These are phyloP conservation scores for Penicillium cosmopolitanum DNA, from an alignment of 495 filamentous ascomycete genomes.

Conservation along the genomic window DNA sequence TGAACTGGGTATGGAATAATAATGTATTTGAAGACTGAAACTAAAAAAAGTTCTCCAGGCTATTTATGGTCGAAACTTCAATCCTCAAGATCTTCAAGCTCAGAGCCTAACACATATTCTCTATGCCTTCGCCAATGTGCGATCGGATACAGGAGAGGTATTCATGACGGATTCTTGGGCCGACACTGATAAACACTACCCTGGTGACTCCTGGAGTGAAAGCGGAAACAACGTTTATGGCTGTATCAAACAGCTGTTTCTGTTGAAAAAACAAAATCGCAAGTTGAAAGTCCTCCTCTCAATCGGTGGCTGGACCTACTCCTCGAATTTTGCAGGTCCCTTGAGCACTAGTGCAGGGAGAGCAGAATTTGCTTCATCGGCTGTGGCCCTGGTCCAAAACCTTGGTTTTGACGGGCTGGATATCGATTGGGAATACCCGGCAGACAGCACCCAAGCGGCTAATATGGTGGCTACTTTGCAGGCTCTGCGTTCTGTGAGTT, in stretches of 20 bases:
- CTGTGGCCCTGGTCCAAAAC: constrained; percentile 69
- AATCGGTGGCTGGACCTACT: constrained; percentile 79
- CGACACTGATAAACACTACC: constrained; percentile 76
- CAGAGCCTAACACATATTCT: constrained; percentile 84
- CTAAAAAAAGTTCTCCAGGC: constrained; percentile 46
- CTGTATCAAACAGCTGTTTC: constrained; percentile 82
- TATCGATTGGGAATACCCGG: constrained; percentile 64
- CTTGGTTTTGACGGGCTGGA: constrained; percentile 65
- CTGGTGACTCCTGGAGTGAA: constrained; percentile 75
- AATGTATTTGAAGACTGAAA: not conserved
- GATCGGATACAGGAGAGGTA: constrained; percentile 64
- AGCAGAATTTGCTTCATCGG: constrained; percentile 68
- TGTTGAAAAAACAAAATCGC: constrained; percentile 78
- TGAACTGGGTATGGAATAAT: constrained; percentile 64
- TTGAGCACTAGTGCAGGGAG: constrained; percentile 60
- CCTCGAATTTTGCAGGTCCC: constrained; percentile 68
- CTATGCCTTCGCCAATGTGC: constrained; percentile 79
- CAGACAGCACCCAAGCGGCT: constrained; percentile 51
- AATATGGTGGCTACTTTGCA: constrained; percentile 67
- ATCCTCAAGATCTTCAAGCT: constrained; percentile 73
- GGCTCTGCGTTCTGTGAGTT: constrained; percentile 49
- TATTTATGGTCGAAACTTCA: constrained; percentile 73
- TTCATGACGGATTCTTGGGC: constrained; percentile 81
- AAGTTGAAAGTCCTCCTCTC: constrained; percentile 73
- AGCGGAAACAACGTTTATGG: constrained; percentile 81